Conservation (phyloP, 129 eudicot genomes). For the Escallonia rubra region DNA sequence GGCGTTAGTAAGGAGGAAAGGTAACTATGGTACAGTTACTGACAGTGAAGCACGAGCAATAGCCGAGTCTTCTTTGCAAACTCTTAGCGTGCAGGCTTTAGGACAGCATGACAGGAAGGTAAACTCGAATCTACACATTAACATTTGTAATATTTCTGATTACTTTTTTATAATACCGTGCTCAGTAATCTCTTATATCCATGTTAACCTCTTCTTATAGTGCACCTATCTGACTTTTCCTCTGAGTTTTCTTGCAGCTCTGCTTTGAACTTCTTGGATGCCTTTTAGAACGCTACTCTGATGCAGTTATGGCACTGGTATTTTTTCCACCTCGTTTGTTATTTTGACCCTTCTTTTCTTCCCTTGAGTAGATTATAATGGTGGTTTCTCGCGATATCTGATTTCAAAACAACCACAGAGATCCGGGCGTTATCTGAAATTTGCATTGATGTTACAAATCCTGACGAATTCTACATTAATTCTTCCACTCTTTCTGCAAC, state of each 20-base stretch:
- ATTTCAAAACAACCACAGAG: too few relatives aligned
- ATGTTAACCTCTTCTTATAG: not conserved
- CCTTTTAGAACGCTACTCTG: constrained; percentile 59
- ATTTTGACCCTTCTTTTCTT: not conserved
- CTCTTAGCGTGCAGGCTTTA: constrained; percentile 80
- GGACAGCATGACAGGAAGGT: constrained; percentile 96
- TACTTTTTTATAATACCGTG: not conserved
- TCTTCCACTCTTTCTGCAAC: too few relatives aligned
- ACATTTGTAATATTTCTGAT: not conserved
- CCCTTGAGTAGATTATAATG: not conserved
- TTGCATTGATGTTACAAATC: too few relatives aligned
- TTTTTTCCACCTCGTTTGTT: not conserved
- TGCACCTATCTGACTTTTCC: not conserved
- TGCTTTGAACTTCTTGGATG: constrained; percentile 79
- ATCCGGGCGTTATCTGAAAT: too few relatives aligned
- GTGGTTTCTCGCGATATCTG: too few relatives aligned
- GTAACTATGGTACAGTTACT: constrained; percentile 47
- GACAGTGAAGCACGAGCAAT: constrained; percentile 54
- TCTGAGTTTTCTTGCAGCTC: constrained; percentile 49
- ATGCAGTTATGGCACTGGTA: constrained; percentile 52
- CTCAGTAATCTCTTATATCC: not conserved
- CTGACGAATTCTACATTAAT: too few relatives aligned
- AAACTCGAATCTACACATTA: constrained; percentile 2
- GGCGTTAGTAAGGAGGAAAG: constrained; percentile 74
- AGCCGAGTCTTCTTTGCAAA: constrained; percentile 57